Base-by-base conservation (phyloP, 1,284 basidiomycete species). In the Waitea zeae region DNA sequence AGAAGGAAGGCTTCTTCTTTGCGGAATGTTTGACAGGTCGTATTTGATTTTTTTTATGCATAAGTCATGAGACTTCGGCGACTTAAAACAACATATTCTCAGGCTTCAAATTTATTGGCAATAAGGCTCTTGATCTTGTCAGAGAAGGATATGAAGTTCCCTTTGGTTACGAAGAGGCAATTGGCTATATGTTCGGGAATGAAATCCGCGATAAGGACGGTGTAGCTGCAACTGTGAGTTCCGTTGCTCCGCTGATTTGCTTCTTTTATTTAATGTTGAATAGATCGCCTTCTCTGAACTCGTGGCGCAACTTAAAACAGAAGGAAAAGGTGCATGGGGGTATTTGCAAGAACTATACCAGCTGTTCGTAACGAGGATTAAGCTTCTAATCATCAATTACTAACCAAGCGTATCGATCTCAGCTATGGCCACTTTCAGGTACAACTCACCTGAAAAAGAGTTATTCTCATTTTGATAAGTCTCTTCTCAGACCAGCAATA, bases 91-190 rank as follows among this genome's bases (percentile, higher is more conserved):
- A n/a, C n/a, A n/a, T n/a, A 29, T 31, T 3, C 5, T 6, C 39
- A 82, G 80, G 81, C 1, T 86, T 86, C 54, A 86, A 83, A 49
- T 84, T 70, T 49, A 84, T 89, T 34, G 84, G 84, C 7, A 89
- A 89, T 47, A 75, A 70, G 3, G 80, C 77, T 2, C 54, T 83
- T 17, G 56, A 63, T 32, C 61, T 87, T 7, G 71, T 67, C 13
- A 47, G 54, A 28, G 54, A 72, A 33, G 84, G 82, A 1, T 83
- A 67, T 46, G 65, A 75, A 17, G 80, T 84, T 6, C 69, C 67
- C 0, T 87, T 88, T 49, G 82, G 76, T 5, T 89, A 89, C 44
- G 84, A 89, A 50, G 84, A 89, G 51, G 86, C 86, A 1, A 86
- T 89, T 37, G 81, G 84, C 1, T 89, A 69, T 47, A 86, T 87